phyloP scores from a whole-genome alignment of 257 asterid species.

The Forsythia suspensa region DNA sequence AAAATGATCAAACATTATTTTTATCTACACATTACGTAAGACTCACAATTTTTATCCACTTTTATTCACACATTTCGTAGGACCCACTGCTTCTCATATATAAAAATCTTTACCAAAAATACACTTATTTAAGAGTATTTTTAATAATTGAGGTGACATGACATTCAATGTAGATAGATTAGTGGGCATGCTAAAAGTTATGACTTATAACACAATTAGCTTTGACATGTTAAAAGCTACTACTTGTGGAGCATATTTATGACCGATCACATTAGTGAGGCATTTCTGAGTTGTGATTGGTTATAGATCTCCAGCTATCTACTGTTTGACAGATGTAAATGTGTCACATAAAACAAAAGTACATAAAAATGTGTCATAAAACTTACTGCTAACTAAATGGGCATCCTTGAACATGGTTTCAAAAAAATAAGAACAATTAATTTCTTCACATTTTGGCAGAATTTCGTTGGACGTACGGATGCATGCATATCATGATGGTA shows the following conservation, averaged over 20 bases:
- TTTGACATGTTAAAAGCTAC: neutral
- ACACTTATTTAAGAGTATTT: no score
- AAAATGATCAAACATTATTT: no score
- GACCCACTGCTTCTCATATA: no score
- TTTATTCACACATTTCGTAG: no score
- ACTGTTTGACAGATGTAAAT: neutral
- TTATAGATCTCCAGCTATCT: neutral
- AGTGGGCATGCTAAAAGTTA: neutral
- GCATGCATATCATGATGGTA: neutral
- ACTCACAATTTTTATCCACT: no score
- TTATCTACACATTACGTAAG: no score
- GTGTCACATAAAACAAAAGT: neutral
- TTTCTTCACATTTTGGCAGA: neutral
- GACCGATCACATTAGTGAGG: neutral
- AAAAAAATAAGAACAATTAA: neutral
- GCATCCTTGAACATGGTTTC: neutral
- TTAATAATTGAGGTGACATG: neutral
- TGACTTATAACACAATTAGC: neutral
- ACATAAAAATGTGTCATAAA: neutral
- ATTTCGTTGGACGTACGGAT: neutral
- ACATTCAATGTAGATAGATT: neutral
- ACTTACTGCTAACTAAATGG: neutral
- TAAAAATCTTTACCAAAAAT: no score
- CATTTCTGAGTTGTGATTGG: neutral
- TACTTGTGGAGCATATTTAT: neutral